These are phyloP conservation scores for Penicillium angulare DNA, from an alignment of 495 filamentous ascomycete genomes.

Conservation along the genomic window DNA sequence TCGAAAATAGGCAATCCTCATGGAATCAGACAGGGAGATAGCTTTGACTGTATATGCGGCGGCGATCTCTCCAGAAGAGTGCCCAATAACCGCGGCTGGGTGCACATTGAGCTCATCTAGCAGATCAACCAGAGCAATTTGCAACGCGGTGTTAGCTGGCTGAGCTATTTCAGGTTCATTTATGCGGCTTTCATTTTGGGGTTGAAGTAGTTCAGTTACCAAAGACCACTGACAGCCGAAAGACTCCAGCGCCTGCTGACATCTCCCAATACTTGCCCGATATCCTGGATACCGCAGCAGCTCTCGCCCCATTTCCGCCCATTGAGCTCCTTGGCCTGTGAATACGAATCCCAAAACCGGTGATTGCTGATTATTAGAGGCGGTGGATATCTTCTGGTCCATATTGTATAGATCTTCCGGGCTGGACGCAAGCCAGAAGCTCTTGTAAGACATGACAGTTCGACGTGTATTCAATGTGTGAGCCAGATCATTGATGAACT, in stretches of 20 bases:
- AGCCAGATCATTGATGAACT: neutral
- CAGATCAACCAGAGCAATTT: slow-evolving; percentile 35
- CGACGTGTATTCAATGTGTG: neutral
- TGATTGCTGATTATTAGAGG: neutral
- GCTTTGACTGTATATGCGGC: slow-evolving; percentile 30
- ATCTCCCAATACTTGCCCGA: slow-evolving; percentile 19
- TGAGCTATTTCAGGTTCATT: slow-evolving; percentile 17
- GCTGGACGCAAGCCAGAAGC: neutral
- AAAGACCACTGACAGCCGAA: neutral
- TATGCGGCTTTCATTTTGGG: neutral
- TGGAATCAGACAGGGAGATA: slow-evolving; percentile 18
- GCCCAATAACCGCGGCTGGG: slow-evolving; percentile 46
- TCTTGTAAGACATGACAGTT: neutral
- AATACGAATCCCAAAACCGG: slow-evolving; percentile 20
- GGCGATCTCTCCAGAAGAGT: slow-evolving; percentile 61
- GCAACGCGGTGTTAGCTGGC: slow-evolving; percentile 26
- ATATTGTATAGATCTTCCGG: neutral
- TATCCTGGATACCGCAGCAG: slow-evolving; percentile 17
- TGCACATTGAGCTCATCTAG: slow-evolving; percentile 24
- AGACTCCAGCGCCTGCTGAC: neutral
- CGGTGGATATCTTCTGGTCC: slow-evolving; percentile 1
- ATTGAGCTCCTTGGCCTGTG: slow-evolving; percentile 49
- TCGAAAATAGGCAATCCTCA: slow-evolving; percentile 33
- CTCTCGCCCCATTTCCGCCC: slow-evolving; percentile 33
- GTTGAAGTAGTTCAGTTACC: neutral